Conservation (phyloP, 192 early-diverging fungal genomes). For the Coemansia brasiliensis region DNA sequence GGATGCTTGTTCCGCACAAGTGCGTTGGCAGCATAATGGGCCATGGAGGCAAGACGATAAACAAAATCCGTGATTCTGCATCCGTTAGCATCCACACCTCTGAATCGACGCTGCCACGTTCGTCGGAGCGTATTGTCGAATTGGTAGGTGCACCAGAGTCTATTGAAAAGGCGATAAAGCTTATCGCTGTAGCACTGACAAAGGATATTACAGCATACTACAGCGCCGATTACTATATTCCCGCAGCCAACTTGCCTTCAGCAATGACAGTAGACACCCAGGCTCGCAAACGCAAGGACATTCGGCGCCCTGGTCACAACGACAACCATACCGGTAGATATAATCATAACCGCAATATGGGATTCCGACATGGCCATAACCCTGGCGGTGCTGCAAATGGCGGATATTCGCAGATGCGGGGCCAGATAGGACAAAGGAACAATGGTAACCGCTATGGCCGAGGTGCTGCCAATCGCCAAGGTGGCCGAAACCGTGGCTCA, state of each 20-base stretch:
- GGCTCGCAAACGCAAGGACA: slow-evolving; percentile 39
- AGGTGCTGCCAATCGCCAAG: slow-evolving; percentile 16
- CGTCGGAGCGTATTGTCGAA: slow-evolving; percentile 47
- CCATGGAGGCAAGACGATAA: slow-evolving; percentile 51
- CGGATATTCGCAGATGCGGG: slow-evolving; percentile 8
- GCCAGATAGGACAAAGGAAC: background rate
- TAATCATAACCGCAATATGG: slow-evolving; percentile 12
- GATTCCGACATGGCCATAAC: slow-evolving; percentile 11
- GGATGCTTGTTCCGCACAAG: slow-evolving; percentile 51
- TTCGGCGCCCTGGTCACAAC: slow-evolving; percentile 21
- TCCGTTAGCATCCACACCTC: slow-evolving; percentile 49
- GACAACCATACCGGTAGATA: slow-evolving; percentile 15
- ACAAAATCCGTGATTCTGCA: slow-evolving; percentile 38
- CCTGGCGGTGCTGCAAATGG: slow-evolving; percentile 2
- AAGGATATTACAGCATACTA: slow-evolving; percentile 40
- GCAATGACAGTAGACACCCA: slow-evolving; percentile 53
- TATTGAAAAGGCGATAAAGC: slow-evolving; percentile 37
- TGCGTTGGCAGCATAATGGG: slow-evolving; percentile 57
- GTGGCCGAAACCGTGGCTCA: slow-evolving; percentile 21
- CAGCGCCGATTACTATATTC: slow-evolving; percentile 42
- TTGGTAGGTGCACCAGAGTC: slow-evolving; percentile 34
- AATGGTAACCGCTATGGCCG: slow-evolving; percentile 2
- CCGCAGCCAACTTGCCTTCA: slow-evolving; percentile 45
- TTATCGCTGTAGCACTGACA: slow-evolving; percentile 38
- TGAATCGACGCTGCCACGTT: slow-evolving; percentile 40